These are phyloP conservation scores for Beauveria sp. DNA, from an alignment of 2,329 filamentous ascomycete species.

Conservation along the genomic window DNA sequence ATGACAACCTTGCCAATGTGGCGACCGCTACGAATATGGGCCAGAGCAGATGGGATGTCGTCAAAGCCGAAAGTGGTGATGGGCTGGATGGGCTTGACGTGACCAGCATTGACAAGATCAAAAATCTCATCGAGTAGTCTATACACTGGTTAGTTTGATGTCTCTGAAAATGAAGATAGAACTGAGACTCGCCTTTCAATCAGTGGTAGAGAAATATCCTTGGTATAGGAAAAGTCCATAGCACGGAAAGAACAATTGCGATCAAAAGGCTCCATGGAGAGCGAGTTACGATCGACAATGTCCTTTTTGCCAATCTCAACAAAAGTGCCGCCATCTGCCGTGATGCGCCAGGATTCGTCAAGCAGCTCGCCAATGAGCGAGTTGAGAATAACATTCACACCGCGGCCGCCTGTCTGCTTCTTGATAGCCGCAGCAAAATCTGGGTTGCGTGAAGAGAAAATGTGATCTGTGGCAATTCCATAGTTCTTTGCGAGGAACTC, in stretches of 20 bases:
- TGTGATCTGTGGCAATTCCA: slow-evolving; percentile 21
- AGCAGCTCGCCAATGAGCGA: slow-evolving; percentile 25
- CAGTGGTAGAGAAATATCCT: slow-evolving; percentile 13
- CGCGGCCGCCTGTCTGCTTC: slow-evolving; percentile 19
- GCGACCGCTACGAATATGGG: slow-evolving; percentile 29
- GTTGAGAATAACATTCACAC: slow-evolving; percentile 29
- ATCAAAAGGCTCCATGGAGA: slow-evolving; percentile 28
- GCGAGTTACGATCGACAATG: slow-evolving; percentile 17
- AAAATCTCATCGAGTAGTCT: slow-evolving; percentile 14
- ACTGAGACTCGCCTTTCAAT: not conserved
- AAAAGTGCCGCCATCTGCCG: slow-evolving; percentile 28
- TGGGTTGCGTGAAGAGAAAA: slow-evolving; percentile 22
- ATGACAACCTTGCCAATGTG: slow-evolving; percentile 32
- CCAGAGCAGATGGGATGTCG: slow-evolving; percentile 28
- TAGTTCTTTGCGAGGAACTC: slow-evolving; percentile 20
- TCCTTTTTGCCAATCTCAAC: slow-evolving; percentile 27
- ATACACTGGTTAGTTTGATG: not conserved
- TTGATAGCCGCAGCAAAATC: slow-evolving; percentile 23
- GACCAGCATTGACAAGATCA: slow-evolving; percentile 14
- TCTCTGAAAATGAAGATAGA: not conserved
- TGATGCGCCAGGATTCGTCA: slow-evolving; percentile 23
- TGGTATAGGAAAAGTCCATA: slow-evolving; percentile 10
- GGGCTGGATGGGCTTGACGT: slow-evolving; percentile 17
- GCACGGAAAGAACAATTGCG: slow-evolving; percentile 25
- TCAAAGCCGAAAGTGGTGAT: slow-evolving; percentile 19